phyloP scores from a whole-genome alignment of 108 stramenopile genomes.

The Nitzschia palea region DNA sequence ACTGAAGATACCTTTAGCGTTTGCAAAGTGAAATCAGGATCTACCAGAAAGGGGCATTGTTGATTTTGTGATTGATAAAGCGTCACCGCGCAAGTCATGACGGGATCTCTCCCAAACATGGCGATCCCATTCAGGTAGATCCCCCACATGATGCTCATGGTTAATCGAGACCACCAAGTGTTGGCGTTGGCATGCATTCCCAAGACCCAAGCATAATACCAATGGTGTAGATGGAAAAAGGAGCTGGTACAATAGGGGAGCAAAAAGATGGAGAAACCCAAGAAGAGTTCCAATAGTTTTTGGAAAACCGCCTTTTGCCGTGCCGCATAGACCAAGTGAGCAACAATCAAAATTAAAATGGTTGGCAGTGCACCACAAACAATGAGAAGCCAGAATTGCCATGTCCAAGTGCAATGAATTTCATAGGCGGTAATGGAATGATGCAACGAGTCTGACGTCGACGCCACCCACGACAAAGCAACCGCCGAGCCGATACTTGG shows the following conservation, averaged over 20 bases:
- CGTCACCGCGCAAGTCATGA: conserved; percentile 63
- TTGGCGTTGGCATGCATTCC: conserved; percentile 60
- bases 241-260: conserved; percentile 33
- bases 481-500: neutral
- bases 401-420: conserved; percentile 68
- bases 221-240: conserved; percentile 78
- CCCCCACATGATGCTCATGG: conserved; percentile 55
- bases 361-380: conserved; percentile 34
- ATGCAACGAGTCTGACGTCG: conserved; percentile 25
- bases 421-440: conserved; percentile 64
- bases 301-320: conserved; percentile 29
- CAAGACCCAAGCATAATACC: conserved; percentile 39
- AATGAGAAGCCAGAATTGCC: conserved; percentile 51
- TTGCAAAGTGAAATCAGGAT: neutral
- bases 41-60: conserved; percentile 32
- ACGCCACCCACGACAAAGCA: neutral
- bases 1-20: neutral
- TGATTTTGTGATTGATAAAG: conserved; percentile 47
- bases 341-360: conserved; percentile 21
- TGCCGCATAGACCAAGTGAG: conserved; percentile 36
- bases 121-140: conserved; percentile 67
- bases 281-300: conserved; percentile 54
- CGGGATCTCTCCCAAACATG: conserved; percentile 69
- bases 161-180: conserved; percentile 47
- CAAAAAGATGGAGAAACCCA: conserved; percentile 35